Base-by-base conservation (phyloP, 1,139 yeast genomes). In the Pichia sp. region DNA sequence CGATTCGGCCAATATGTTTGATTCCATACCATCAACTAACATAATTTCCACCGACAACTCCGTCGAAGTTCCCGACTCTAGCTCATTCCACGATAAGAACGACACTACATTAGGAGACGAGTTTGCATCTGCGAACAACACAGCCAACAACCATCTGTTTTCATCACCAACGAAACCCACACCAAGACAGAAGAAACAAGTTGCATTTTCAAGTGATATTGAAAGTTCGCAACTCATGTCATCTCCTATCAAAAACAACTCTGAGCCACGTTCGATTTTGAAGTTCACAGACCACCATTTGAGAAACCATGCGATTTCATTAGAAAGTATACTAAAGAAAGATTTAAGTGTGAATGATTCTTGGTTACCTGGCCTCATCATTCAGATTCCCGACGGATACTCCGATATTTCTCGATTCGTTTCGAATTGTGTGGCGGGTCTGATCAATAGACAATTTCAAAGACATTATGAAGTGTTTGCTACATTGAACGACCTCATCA, bases 401-500 rank as follows among this genome's bases (percentile, higher is more conserved):
- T 28, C 45, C 10, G 34, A 48, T 4, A 35, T 48, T 22, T 31
- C 21, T 4, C 52, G 50, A 9, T 59, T 75, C 22, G 47, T 76
- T 3, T 54, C 57, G 14, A 75, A 75, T 5, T 76, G 82, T 45
- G 50, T 76, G 0, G 46, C 51, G 0, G 80, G 77, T 0, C 59
- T 80, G 12, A 51, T 53, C 6, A 61, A 66, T 20, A 58, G 54
- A 2, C 37, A 49, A 0, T 80, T 81, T 52, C 55, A 63, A 11
- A 69, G 69, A 44, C 69, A 76, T 47, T 83, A 81, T 63, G 89
- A 83, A 62, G 82, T 81, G 1, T 83, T 82, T 60, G 89, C 89
- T 0, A 75, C 87, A 0, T 67, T 83, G 41, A 80, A 77, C 53
- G 66, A 73, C 40, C 60, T 72, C 3, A 63, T 74, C 44, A 69